These are phyloP conservation scores for Oxyria digyna DNA, from an alignment of 148 eudicot species.

Conservation along the genomic window DNA sequence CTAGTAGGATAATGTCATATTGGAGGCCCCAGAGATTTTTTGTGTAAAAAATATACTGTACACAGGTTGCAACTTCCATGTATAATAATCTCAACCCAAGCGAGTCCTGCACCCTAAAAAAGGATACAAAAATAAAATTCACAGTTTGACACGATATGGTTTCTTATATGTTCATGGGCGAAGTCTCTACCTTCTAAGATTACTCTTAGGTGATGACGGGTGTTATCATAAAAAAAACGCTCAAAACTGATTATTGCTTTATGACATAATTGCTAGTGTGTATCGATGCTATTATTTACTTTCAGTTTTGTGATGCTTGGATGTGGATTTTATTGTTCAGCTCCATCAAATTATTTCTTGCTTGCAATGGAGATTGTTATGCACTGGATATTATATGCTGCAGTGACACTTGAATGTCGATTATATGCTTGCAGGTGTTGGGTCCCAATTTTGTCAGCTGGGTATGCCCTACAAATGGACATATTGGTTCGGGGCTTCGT, in stretches of 20 bases:
- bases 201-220: not conserved
- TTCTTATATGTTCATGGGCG: not conserved
- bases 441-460: slow-evolving; percentile 73
- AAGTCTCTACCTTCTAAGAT: not conserved
- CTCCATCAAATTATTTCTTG: not conserved
- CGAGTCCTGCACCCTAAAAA: not conserved
- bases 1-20: not conserved
- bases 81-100: not conserved
- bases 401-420: slow-evolving; percentile 2
- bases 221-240: not conserved
- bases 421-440: slow-evolving; percentile 43
- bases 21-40: too few species aligned
- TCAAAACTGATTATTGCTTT: not conserved
- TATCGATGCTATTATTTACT: too few species aligned
- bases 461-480: slow-evolving; percentile 52
- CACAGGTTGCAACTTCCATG: not conserved
- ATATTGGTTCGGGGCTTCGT: slow-evolving; percentile 72
- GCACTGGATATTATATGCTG: not conserved
- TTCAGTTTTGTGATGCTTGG: not conserved
- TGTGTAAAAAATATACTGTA: not conserved
- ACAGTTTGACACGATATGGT: not conserved
- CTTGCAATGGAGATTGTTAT: not conserved
- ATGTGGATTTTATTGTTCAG: not conserved
- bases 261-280: not conserved
- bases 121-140: not conserved